Conservation (phyloP, 192 early-diverging fungal species). For the Pilaira anomala region DNA sequence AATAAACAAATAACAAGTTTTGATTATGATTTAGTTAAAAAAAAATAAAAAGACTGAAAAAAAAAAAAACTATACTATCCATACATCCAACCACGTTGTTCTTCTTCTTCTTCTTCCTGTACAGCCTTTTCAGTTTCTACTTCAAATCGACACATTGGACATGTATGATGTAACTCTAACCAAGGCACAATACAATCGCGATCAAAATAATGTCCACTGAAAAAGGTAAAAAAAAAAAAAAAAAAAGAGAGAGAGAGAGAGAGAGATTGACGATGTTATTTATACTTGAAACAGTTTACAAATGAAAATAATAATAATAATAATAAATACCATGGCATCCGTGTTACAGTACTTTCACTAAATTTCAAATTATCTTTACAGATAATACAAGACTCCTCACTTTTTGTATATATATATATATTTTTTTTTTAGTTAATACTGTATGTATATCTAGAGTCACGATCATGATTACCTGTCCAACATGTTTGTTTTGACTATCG, state of each 20-base stretch:
- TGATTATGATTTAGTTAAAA: too few relatives aligned
- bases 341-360: constrained; percentile 30
- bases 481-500: constrained; percentile 14
- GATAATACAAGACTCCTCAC: constrained; percentile 41
- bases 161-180: constrained; percentile 39
- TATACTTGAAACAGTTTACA: not conserved
- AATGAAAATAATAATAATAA: not conserved
- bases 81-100: constrained; percentile 36
- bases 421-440: constrained; percentile 5
- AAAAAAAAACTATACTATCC: not conserved
- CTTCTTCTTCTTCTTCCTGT: constrained; percentile 39
- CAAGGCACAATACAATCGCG: constrained; percentile 37
- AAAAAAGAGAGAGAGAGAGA: too few relatives aligned
- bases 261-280: not conserved
- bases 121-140: constrained; percentile 36
- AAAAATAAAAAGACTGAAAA: not conserved
- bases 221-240: constrained; percentile 2
- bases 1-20: constrained; percentile 9
- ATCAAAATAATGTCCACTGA: constrained; percentile 40
- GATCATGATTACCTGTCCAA: constrained; percentile 23
- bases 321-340: constrained; percentile 39
- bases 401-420: constrained; percentile 3
- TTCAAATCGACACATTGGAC: constrained; percentile 35
- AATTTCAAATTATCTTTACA: constrained; percentile 37
- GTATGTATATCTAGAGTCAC: not conserved